Conservation (phyloP, 139 green algal species). For the Coelastrella sp. region DNA sequence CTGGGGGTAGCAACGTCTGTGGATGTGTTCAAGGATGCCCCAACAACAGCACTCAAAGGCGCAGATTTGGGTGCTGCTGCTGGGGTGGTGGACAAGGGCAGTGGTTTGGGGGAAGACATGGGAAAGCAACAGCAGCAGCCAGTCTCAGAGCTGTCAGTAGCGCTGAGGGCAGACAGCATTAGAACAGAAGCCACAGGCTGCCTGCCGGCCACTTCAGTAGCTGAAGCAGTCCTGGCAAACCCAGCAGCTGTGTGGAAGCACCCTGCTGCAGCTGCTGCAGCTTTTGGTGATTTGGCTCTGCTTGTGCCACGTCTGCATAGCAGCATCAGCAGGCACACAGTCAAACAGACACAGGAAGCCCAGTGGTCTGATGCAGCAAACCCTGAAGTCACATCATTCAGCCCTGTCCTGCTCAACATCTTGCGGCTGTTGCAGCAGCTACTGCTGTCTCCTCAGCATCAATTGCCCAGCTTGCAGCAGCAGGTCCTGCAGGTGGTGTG, state of each 20-base stretch:
- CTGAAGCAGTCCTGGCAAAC: neutral
- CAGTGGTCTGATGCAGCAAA: neutral
- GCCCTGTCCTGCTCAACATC: neutral
- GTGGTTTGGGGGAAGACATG: neutral
- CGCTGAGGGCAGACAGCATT: neutral
- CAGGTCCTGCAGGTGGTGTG: conserved; percentile 32
- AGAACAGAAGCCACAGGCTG: neutral
- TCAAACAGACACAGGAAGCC: too few species aligned
- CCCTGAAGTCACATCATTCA: neutral
- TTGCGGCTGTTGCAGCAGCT: conserved; percentile 27
- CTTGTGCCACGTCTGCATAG: neutral
- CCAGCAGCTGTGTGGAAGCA: conserved; percentile 2
- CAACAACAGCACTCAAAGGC: neutral
- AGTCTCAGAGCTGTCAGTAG: neutral
- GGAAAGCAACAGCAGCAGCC: conserved; percentile 7
- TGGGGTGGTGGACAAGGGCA: neutral
- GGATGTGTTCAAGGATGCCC: neutral
- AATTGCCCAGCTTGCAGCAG: conserved; percentile 15
- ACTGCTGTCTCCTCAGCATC: neutral
- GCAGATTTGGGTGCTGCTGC: neutral
- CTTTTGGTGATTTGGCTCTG: conserved; percentile 1
- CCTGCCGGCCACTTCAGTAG: neutral
- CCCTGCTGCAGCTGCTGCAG: conserved; percentile 23
- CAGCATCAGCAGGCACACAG: neutral
- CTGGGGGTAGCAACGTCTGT: neutral